phyloP scores from a whole-genome alignment of 176 grass and related monocot genomes.

The Carex myosuroides region DNA sequence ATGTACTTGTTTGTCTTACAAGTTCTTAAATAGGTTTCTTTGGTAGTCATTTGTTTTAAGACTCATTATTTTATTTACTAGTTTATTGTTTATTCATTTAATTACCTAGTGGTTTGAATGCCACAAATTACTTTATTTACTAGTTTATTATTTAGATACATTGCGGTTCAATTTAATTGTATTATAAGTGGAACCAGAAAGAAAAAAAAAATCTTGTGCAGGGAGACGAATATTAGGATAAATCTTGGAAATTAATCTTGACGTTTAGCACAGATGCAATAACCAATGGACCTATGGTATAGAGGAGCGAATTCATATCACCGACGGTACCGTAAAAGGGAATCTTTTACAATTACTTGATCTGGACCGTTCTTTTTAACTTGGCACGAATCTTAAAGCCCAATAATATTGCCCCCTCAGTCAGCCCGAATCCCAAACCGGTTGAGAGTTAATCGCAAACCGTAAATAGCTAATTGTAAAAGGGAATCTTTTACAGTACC shows the following conservation, averaged over 20 bases:
- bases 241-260: not conserved
- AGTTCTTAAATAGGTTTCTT: not conserved
- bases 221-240: not conserved
- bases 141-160: not conserved
- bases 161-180: not conserved
- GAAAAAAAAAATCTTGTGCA: not conserved
- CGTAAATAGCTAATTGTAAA: too few species aligned
- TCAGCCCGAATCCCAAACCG: too few species aligned
- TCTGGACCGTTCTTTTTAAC: too few species aligned
- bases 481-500: too few species aligned
- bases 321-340: too few species aligned
- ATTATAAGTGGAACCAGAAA: not conserved
- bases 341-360: too few species aligned
- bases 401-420: too few species aligned
- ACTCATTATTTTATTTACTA: not conserved
- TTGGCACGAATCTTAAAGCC: too few species aligned
- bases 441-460: too few species aligned
- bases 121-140: not conserved
- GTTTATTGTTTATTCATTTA: not conserved
- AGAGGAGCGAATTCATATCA: too few species aligned
- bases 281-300: not conserved
- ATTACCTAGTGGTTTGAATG: not conserved
- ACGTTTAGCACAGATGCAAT: not conserved
- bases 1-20: not conserved
- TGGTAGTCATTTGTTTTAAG: not conserved